Conservation (phyloP, 129 eudicot genomes). For the Lactuca saligna region DNA sequence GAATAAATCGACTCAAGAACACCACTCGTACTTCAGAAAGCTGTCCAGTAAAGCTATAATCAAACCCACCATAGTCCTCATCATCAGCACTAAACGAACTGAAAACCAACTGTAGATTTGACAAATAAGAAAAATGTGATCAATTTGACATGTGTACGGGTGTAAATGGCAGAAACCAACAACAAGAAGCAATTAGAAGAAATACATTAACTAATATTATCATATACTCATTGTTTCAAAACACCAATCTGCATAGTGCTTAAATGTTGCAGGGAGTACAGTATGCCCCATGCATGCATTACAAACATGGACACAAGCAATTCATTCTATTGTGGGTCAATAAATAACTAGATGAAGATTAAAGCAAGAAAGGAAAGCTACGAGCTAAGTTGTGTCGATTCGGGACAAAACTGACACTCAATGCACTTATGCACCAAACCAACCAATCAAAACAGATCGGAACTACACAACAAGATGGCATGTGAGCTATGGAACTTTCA, state of each 20-base stretch:
- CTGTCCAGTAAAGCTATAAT: conserved; percentile 83
- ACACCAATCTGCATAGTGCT: background rate
- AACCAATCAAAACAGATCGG: background rate
- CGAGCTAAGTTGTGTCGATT: background rate
- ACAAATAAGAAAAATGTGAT: conserved; percentile 12
- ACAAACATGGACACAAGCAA: conserved; percentile 3
- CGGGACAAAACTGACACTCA: background rate
- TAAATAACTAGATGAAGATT: no score
- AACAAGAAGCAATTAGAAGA: conserved; percentile 2
- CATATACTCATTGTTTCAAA: conserved; percentile 10
- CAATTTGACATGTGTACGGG: background rate
- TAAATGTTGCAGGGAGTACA: background rate
- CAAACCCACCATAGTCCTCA: conserved; percentile 96
- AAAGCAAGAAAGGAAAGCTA: no score
- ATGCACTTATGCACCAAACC: background rate
- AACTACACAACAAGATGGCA: background rate
- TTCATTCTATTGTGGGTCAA: background rate
- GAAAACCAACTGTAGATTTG: conserved; percentile 67
- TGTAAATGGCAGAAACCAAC: conserved; percentile 5
- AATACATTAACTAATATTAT: background rate
- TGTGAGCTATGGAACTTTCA: background rate
- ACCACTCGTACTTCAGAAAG: conserved; percentile 96
- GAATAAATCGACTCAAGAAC: conserved; percentile 88
- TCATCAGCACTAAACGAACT: conserved; percentile 77
- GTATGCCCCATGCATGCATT: conserved; percentile 2